A percentile compares a stretch with the other conserved stretches of the same genome.
phyloP scores from a whole-genome alignment of 345 rosid species.

The Eucalyptus sideroxylon region DNA sequence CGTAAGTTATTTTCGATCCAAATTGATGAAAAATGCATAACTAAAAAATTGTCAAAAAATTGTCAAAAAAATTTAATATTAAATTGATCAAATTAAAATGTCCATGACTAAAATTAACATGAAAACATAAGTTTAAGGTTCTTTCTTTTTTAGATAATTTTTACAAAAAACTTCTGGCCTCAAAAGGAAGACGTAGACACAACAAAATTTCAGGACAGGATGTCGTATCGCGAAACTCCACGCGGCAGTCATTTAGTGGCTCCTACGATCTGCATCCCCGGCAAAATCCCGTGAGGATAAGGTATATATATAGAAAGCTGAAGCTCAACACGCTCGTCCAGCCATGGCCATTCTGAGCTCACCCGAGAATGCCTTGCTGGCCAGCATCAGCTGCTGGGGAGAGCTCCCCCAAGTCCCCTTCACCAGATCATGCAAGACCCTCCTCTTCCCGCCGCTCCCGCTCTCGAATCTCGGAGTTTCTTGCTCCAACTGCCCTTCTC shows the following conservation, averaged over 20 bases:
- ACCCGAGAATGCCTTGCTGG: constrained; percentile 27
- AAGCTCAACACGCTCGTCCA: background rate
- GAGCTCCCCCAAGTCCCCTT: background rate
- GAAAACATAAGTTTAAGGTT: no score
- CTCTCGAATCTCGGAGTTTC: constrained; percentile 9
- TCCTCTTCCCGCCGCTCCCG: constrained; percentile 3
- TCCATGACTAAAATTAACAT: rapidly evolving
- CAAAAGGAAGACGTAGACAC: background rate
- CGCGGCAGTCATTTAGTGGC: background rate
- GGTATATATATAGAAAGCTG: background rate
- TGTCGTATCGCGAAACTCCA: background rate
- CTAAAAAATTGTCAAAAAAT: no score
- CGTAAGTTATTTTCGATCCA: rapidly evolving
- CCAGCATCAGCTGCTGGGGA: constrained; percentile 5
- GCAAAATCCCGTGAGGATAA: background rate
- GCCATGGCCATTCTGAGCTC: constrained; percentile 42
- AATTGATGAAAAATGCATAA: rapidly evolving
- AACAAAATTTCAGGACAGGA: no score
- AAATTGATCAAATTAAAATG: no score
- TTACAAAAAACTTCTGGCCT: background rate
- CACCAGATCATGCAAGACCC: constrained; percentile 12
- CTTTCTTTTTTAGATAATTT: no score
- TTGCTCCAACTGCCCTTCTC: constrained; percentile 29
- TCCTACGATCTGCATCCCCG: background rate
- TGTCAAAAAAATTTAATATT: no score